Evolutionary conservation across 805 yeast genomes (phyloP).

Genomic region (Starmerella stigmatis): DNA sequence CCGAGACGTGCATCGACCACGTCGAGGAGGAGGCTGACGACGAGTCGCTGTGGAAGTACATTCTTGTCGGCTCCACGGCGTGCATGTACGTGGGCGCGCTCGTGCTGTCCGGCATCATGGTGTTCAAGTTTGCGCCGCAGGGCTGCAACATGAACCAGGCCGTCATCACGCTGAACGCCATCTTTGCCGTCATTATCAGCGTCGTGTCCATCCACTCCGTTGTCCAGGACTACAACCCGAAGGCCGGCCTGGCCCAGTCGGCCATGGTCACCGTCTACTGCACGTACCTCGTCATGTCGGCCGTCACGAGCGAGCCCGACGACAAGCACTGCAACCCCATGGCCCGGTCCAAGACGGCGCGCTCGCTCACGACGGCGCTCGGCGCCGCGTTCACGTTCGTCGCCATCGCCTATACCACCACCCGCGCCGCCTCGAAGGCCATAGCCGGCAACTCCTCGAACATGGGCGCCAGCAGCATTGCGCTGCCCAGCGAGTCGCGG

Average conservation of each 20-base stretch:
- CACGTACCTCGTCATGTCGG: slow-evolving; percentile 80
- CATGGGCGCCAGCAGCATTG: slow-evolving; percentile 25
- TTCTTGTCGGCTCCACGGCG: slow-evolving; percentile 78
- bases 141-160: slow-evolving; percentile 86
- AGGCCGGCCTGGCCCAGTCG: slow-evolving; percentile 91
- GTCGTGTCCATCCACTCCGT: slow-evolving; percentile 65
- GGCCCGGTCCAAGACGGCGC: slow-evolving; percentile 76
- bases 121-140: slow-evolving; percentile 63
- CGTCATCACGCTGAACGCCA: slow-evolving; percentile 67
- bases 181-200: slow-evolving; percentile 55
- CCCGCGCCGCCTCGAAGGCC: slow-evolving; percentile 72
- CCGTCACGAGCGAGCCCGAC: slow-evolving; percentile 94
- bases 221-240: slow-evolving; percentile 86
- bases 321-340: slow-evolving; percentile 87
- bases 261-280: slow-evolving; percentile 93
- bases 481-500: slow-evolving; percentile 32
- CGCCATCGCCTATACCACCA: slow-evolving; percentile 94
- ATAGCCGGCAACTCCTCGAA: slow-evolving; percentile 41
- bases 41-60: slow-evolving; percentile 57
- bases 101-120: slow-evolving; percentile 68
- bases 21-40: slow-evolving; percentile 68
- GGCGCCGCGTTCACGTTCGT: slow-evolving; percentile 91
- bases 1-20: slow-evolving; percentile 84
- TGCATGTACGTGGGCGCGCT: slow-evolving; percentile 70
- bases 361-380: slow-evolving; percentile 74